Evolutionary conservation across 805 yeast species (phyloP), one percentile per base, ranked within the genome.

Genomic region (Candida caryicola): DNA sequence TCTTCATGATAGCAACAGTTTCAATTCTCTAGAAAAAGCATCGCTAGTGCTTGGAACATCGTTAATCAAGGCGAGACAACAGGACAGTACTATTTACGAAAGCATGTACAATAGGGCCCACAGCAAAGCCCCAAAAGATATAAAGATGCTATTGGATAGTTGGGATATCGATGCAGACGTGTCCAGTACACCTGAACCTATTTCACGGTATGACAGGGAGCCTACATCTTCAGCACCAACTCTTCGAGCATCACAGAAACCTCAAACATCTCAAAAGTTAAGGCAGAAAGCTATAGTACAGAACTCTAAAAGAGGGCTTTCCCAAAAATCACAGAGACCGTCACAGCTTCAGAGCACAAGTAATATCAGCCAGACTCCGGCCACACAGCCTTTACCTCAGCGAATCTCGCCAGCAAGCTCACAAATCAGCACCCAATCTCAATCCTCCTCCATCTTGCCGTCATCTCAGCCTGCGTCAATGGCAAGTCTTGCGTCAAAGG

Each of bases 21-120:
- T 21, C 17, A 17, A 18, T 7, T 29, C 29, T 28, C 25, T 44
- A 8, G 36, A 40, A 12, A 35, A 34, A 31, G 26, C 41, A 6
- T 19, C 46, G 12, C 29, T 44, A 9, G 15, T 45, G 4, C 14
- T 45, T 4, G 49, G 47, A 4, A 14, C 46, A 10, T 39, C 49
- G 15, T 34, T 46, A 7, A 42, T 44, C 28, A 44, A 45, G 23
- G 47, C 47, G 5, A 42, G 28, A 21, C 29, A 43, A 2, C 27
- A 33, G n/a, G 29, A 21, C 14, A 27, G 41, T 3, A n/a, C 34
- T 1, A 9, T 10, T 10, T 29, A 36, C 23, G 33, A 35, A 14
- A 4, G 9, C 5, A 36, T 25, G 9, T 42, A 37, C 14, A 32
- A 42, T 2, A 7, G 18, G 19, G 16, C 32, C 26, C 29, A 17